Evolutionary conservation across 2,329 filamentous ascomycete species (phyloP), one percentile per base, ranked within the genome.

Genomic region (Rugonectria rugulosa): DNA sequence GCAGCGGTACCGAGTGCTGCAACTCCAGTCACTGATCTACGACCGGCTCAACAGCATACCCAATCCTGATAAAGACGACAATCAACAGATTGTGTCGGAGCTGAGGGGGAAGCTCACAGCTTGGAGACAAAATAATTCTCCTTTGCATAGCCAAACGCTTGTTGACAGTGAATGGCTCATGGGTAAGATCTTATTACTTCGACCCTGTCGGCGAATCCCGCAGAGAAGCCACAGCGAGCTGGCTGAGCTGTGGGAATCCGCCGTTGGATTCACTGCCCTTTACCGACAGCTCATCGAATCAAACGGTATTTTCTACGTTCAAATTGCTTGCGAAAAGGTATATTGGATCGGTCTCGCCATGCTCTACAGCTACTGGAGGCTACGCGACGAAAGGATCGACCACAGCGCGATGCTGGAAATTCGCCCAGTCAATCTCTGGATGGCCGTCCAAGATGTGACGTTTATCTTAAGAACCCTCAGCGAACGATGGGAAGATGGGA

Each of bases 401-500:
- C 24, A 29, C 15, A 4, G 19, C 15, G 9, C 24, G 3, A 31
- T 19, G 11, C 17, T 26, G 14, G n/a, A 31, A 5, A 44, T 56
- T 14, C 36, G 47, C 7, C 51, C 44, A 11, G 34, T 62, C 1
- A 58, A 65, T 38, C 54, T 66, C 6, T 67, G 65, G 63, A 63
- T 56, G 32, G 57, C 57, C 5, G 57, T 64, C n/a, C 60, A 66
- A 19, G 60, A 67, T 32, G 56, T 63, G 19, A 40, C 59, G 1
- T 62, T 57, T 19, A 65, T 64, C 37, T 40, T 67, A 12, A 57
- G 61, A 43, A 57, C 65, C 9, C 48, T 66, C 5, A 52, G 55
- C 15, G 63, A 67, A 46, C 53, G 62, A 3, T 67, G 65, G 64
- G 60, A 63, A 8, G 63, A 65, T 7, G 65, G 65, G n/a, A 65